These are phyloP conservation scores for Colletotrichum tropicale DNA, from an alignment of 2,329 filamentous ascomycete genomes.

Conservation along the genomic window DNA sequence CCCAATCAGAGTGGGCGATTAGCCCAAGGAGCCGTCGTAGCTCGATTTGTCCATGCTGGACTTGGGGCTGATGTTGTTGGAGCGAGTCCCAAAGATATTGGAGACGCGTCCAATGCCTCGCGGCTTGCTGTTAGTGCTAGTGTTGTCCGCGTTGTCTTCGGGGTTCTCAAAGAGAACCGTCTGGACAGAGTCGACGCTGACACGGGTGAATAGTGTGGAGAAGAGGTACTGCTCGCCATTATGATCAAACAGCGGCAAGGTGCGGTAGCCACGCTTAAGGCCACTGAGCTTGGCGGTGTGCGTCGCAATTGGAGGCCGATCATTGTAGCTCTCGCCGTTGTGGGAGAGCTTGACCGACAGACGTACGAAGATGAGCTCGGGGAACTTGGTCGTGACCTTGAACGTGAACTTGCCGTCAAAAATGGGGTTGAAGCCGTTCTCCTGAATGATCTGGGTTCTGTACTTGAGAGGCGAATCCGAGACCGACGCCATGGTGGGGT, in stretches of 20 bases:
- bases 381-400: slow-evolving; percentile 89
- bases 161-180: slow-evolving; percentile 60
- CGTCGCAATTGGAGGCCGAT: slow-evolving; percentile 74
- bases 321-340: slow-evolving; percentile 74
- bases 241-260: slow-evolving; percentile 85
- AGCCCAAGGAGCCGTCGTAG: slow-evolving; percentile 40
- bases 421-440: slow-evolving; percentile 92
- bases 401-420: slow-evolving; percentile 84
- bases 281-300: slow-evolving; percentile 93
- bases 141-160: slow-evolving; percentile 31
- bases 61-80: slow-evolving; percentile 54
- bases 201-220: slow-evolving; percentile 90
- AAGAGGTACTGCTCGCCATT: slow-evolving; percentile 94
- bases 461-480: slow-evolving; percentile 71
- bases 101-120: slow-evolving; percentile 54
- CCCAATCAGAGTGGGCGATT: not conserved
- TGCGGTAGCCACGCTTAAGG: slow-evolving; percentile 90
- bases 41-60: slow-evolving; percentile 53
- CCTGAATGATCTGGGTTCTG: slow-evolving; percentile 79
- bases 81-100: slow-evolving; percentile 59
- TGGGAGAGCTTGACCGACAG: slow-evolving; percentile 90
- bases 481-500: slow-evolving; percentile 55
- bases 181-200: slow-evolving; percentile 68
- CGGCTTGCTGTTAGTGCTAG: slow-evolving; percentile 52
- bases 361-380: slow-evolving; percentile 90